These are phyloP conservation scores for Podaxis rugospora DNA, from an alignment of 768 basidiomycete genomes.

Conservation along the genomic window DNA sequence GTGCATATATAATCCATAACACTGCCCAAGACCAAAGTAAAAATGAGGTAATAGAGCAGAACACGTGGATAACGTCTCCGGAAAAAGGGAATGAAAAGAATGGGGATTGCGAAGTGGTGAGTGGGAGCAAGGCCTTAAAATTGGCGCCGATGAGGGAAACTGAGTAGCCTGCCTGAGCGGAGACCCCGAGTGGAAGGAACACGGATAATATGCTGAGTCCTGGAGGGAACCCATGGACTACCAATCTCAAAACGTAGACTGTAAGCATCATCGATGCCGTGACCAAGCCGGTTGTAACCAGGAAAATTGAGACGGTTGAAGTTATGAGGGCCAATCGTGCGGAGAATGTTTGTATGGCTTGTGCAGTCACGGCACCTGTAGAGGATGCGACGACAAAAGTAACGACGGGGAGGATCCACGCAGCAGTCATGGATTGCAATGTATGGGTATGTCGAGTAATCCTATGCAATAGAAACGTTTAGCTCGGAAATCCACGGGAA, in stretches of 20 bases:
- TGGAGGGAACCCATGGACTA: conserved; percentile 50
- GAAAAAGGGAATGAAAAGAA: conserved; percentile 30
- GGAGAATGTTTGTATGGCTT: conserved; percentile 41
- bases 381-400: conserved; percentile 70
- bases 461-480: conserved; percentile 26
- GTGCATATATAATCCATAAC: conserved; percentile 57
- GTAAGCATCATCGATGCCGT: conserved; percentile 66
- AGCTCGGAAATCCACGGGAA: neutral
- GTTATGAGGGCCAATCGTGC: conserved; percentile 50
- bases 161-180: conserved; percentile 61
- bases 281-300: conserved; percentile 51
- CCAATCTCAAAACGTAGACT: conserved; percentile 56
- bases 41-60: conserved; percentile 46
- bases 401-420: conserved; percentile 76
- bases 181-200: conserved; percentile 74
- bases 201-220: conserved; percentile 47
- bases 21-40: conserved; percentile 58
- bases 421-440: conserved; percentile 48
- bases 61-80: conserved; percentile 33
- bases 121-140: conserved; percentile 33
- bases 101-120: conserved; percentile 23
- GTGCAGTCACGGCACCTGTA: conserved; percentile 55
- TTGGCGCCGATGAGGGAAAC: conserved; percentile 52
- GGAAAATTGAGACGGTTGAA: conserved; percentile 45
- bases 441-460: conserved; percentile 54